Evolutionary conservation across 495 filamentous ascomycete genomes (phyloP).

Genomic region (Aspergillus cavernicola): DNA sequence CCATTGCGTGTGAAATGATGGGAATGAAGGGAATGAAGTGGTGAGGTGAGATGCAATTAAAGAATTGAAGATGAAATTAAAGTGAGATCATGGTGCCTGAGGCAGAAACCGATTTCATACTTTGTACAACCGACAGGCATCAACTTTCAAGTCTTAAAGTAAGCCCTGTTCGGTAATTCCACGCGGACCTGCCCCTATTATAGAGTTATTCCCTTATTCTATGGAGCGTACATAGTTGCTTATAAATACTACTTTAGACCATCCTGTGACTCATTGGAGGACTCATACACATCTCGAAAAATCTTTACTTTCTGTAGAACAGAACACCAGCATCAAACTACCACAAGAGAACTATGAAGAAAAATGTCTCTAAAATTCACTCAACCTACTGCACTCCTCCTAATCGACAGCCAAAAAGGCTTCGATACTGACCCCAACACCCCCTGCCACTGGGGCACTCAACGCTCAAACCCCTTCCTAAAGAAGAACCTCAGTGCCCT

Average conservation of each 20-base stretch:
- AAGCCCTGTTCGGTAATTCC: too few relatives aligned
- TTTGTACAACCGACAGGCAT: too few relatives aligned
- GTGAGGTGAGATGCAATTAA: not conserved
- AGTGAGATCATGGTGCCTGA: slow-evolving; percentile 4
- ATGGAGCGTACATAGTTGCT: too few relatives aligned
- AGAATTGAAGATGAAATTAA: slow-evolving; percentile 4
- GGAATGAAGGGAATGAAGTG: not conserved
- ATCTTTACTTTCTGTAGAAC: too few relatives aligned
- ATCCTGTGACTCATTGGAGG: not conserved
- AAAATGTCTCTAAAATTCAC: slow-evolving; percentile 12
- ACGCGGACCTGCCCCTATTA: too few relatives aligned
- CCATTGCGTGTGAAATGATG: not conserved
- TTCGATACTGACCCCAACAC: slow-evolving; percentile 28
- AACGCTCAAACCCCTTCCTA: slow-evolving; percentile 44
- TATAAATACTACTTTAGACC: not conserved
- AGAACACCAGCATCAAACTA: not conserved
- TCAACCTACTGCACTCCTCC: slow-evolving; percentile 47
- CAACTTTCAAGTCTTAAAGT: too few relatives aligned
- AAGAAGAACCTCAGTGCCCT: slow-evolving; percentile 42
- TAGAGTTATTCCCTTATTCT: too few relatives aligned
- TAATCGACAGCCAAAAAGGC: slow-evolving; percentile 57
- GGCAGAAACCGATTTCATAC: slow-evolving; percentile 1
- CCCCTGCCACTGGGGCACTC: slow-evolving; percentile 39
- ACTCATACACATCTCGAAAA: too few relatives aligned
- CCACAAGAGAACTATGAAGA: not conserved